A percentile compares a stretch with the other conserved stretches of the same genome.
These are phyloP conservation scores for Sporothrix dimorphospora DNA, from an alignment of 2,329 filamentous ascomycete genomes.

Conservation along the genomic window DNA sequence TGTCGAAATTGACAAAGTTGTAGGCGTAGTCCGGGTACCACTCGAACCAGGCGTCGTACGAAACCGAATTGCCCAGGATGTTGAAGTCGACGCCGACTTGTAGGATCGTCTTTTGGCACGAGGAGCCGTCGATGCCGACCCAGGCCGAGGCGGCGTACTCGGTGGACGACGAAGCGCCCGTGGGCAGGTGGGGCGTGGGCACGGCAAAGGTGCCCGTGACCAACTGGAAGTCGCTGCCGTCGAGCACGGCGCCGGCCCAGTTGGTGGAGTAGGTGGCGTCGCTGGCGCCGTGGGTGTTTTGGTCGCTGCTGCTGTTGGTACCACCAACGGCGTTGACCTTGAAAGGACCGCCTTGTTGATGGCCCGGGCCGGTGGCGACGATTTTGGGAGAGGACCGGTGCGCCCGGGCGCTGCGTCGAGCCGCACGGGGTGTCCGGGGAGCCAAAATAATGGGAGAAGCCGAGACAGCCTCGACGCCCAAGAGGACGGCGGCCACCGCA, in stretches of 20 bases:
- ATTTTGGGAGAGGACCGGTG: slow-evolving; percentile 25
- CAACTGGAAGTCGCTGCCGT: slow-evolving; percentile 29
- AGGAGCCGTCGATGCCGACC: slow-evolving; percentile 41
- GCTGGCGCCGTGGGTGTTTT: not conserved
- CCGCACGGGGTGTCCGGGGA: slow-evolving; percentile 44
- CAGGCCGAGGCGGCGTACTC: slow-evolving; percentile 40
- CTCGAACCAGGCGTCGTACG: slow-evolving; percentile 40
- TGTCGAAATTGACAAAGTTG: slow-evolving; percentile 36
- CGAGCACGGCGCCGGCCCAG: slow-evolving; percentile 34
- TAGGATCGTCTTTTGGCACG: slow-evolving; percentile 37
- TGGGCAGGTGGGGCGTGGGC: slow-evolving; percentile 35
- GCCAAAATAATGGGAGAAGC: slow-evolving; percentile 54
- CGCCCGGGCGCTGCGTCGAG: slow-evolving; percentile 36
- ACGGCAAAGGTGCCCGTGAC: slow-evolving; percentile 38
- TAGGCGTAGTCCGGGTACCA: slow-evolving; percentile 41
- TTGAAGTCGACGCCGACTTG: slow-evolving; percentile 40
- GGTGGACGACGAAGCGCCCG: slow-evolving; percentile 29
- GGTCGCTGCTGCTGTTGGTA: not conserved
- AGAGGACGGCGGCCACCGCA: slow-evolving; percentile 39
- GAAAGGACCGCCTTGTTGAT: slow-evolving; percentile 24
- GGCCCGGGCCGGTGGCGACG: slow-evolving; percentile 26
- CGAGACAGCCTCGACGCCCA: slow-evolving; percentile 46
- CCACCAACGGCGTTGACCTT: slow-evolving; percentile 36
- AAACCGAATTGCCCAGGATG: slow-evolving; percentile 23
- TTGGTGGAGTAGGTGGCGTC: slow-evolving; percentile 49